These are phyloP conservation scores for Lotmaria passim DNA, from an alignment of 208 protist species.

Conservation along the genomic window DNA sequence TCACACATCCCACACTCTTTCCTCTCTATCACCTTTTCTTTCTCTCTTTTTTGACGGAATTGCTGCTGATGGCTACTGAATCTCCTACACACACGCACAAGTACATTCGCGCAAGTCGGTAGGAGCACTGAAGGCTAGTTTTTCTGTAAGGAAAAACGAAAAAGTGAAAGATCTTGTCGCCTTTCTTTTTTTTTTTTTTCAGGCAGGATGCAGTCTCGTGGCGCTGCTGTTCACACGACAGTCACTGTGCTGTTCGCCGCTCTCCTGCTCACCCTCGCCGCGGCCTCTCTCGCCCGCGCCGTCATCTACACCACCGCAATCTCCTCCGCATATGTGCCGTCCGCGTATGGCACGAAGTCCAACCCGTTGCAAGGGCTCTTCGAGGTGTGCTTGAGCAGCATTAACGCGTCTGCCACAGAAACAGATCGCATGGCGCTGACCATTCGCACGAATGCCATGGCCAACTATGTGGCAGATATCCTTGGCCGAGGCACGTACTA, in stretches of 20 bases:
- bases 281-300: background rate
- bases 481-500: constrained; percentile 9
- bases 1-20: too few relatives aligned
- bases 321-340: background rate
- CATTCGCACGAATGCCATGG: background rate
- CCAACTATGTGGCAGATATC: background rate
- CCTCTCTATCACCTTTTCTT: too few relatives aligned
- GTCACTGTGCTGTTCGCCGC: background rate
- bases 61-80: too few relatives aligned
- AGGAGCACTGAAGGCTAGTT: too few relatives aligned
- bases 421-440: constrained; percentile 7
- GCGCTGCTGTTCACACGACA: background rate
- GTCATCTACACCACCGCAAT: constrained; percentile 12
- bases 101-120: background rate
- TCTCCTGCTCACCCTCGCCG: background rate
- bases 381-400: background rate
- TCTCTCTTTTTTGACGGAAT: background rate
- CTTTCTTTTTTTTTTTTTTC: too few relatives aligned
- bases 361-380: background rate
- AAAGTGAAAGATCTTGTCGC: too few relatives aligned
- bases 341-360: background rate
- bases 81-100: constrained; percentile 3
- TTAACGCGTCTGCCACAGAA: background rate
- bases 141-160: too few relatives aligned
- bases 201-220: background rate